Evolutionary conservation across 2,329 filamentous ascomycete genomes (phyloP), one percentile per base, ranked within the genome.

Genomic region (Trichoderma atrobrunneum): DNA sequence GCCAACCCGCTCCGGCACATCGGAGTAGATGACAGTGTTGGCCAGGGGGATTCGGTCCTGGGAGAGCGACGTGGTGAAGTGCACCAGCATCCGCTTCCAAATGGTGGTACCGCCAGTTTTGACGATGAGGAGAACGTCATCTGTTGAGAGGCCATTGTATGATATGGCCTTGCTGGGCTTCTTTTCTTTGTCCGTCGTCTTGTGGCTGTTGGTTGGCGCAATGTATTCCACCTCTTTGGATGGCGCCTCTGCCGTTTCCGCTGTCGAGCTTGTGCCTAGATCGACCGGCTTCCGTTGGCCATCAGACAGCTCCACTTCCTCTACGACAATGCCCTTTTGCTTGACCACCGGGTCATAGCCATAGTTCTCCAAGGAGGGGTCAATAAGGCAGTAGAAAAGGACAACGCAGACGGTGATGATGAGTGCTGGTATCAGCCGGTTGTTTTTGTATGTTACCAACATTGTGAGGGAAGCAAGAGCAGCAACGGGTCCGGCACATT

Each of bases 51-150:
- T 72, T 24, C 75, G 73, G 11, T 73, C 62, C 6, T 26, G 43
- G 1, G 72, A 57, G 21, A 77, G 73, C 2, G 72, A 67, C 0
- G 76, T 77, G 10, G 74, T 71, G 28, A 77, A 72, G 24, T 77
- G 75, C 30, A 76, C 72, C 21, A 77, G 74, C n/a, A 77, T 72
- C 3, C 76, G 74, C 72, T 76, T 77, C 74, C 74, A 77, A 72
- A 77, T 71, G 11, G 74, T 76, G 14, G 76, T 77, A 59, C 76
- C 75, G 30, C 76, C 76, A 3, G 76, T 77, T 56, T 77, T 77
- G 63, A 77, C 73, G 59, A 77, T 76, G 57, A 77, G 73, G 28
- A 77, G 63, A 18, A 77, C 72, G 65, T 77, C 76, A 36, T 76
- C 74, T 10, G 68, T 72, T 6, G 72, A 51, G 8, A 75, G 70